Evolutionary conservation across 495 filamentous ascomycete genomes (phyloP), one percentile per base, ranked within the genome.

Genomic region (Penicillium egyptiacum): DNA sequence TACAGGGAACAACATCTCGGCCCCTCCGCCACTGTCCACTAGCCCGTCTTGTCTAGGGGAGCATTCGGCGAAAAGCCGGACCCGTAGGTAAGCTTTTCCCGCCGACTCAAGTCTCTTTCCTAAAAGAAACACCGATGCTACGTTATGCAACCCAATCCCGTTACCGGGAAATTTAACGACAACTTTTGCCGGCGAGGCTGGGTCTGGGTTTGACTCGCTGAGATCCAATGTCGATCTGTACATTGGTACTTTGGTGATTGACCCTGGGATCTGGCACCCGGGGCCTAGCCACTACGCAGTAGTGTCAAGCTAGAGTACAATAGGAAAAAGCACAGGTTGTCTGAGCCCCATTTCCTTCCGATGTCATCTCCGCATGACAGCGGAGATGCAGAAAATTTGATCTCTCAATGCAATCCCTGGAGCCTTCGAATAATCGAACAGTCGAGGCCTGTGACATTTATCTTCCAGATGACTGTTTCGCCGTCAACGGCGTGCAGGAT

Each of bases 111-210:
- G 61, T 59, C 57, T 63, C 64, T 60, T 65, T 58, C 64, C 62
- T 53, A 60, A 59, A 61, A 16, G 50, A 51, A 60, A 56, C 53
- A 57, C 49, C 50, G 62, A 62, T 70, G 48, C 58, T 50, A 66
- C 65, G 58, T 60, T 57, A 68, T 64, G 65, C 67, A 70, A 70
- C 62, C 62, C 51, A 56, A 68, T 59, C 53, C 53, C 53, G 53
- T 63, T 45, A 45, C 44, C 60, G 65, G 62, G 65, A 63, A 65
- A 61, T 63, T 65, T 45, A 22, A 22, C 8, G 52, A 26, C 43
- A 47, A 28, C 31, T 55, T 47, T 55, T 55, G 53, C 53, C 22
- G 42, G 28, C 42, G 43, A 55, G 53, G 42, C 42, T 55, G 23
- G 42, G 31, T 55, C 50, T 53, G 50, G 10, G 43, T 55, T 35